These are phyloP conservation scores for Middelhovenomyces tepae DNA, from an alignment of 805 yeast species.

Conservation along the genomic window DNA sequence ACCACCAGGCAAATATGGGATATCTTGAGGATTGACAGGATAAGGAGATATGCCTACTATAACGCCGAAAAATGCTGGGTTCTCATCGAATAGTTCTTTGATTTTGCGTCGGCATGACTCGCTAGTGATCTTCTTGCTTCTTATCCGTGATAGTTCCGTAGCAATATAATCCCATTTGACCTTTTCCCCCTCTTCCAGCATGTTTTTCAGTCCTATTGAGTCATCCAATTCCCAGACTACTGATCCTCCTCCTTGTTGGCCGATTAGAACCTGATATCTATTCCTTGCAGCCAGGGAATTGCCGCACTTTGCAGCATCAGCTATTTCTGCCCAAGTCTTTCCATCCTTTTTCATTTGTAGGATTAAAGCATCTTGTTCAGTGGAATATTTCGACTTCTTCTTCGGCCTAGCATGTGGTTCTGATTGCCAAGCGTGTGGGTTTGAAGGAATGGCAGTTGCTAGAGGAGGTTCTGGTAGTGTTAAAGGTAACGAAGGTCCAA, in stretches of 20 bases:
- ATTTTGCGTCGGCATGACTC: constrained; percentile 49
- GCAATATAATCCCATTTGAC: constrained; percentile 65
- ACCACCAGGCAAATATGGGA: too few species aligned
- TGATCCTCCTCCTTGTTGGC: constrained; percentile 72
- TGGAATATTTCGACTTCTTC: constrained; percentile 60
- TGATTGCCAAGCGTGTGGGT: constrained; percentile 36
- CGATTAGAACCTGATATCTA: constrained; percentile 70
- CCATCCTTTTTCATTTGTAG: constrained; percentile 54
- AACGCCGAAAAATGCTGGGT: constrained; percentile 54
- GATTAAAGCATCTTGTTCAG: constrained; percentile 59
- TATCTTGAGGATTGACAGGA: too few species aligned
- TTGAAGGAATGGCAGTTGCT: constrained; percentile 30
- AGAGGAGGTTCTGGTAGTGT: constrained; percentile 44
- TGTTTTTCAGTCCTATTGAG: constrained; percentile 37
- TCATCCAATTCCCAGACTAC: constrained; percentile 56
- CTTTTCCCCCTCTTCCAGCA: constrained; percentile 61
- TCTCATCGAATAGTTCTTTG: constrained; percentile 42
- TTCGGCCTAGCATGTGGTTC: constrained; percentile 42
- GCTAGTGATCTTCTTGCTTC: constrained; percentile 42
- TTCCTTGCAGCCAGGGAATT: constrained; percentile 67
- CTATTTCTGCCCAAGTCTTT: constrained; percentile 65
- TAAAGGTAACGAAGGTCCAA: constrained; percentile 14
- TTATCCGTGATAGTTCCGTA: constrained; percentile 45
- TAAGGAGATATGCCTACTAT: too few species aligned
- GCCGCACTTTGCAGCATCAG: constrained; percentile 53